Base-by-base conservation (phyloP, 2,329 filamentous ascomycete species). In the Pestalotiopsis sp. region DNA sequence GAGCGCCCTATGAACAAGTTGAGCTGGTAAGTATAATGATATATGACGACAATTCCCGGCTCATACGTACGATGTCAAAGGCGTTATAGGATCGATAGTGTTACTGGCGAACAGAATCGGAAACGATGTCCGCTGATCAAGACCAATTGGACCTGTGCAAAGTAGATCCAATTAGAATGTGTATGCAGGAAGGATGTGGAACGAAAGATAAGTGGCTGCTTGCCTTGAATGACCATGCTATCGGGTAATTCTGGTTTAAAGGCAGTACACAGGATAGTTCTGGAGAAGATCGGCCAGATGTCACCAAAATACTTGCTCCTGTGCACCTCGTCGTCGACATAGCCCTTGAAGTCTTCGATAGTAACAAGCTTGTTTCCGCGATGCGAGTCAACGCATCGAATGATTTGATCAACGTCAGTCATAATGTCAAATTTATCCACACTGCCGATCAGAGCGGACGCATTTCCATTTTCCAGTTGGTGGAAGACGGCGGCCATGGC, bases 101-200 rank as follows among this genome's bases (percentile, higher is more conserved):
- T 81, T 83, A 63, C 80, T 80, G 38, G 80, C 58, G 69, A 82
- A 81, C 6, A 83, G 73, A 39, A 82, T 74, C 13, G 81, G 81
- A 67, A 80, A 81, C 6, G 78, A 73, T 12, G 77, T 81, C 12
- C 68, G 61, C 65, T 49, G 72, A 20, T 76, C 38, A 27, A 71
- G 20, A 67, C 70, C 72, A 64, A 70, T 75, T 61, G 72, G 65
- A 52, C 70, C 76, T 78, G 67, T 59, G 69, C 67, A 38, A 67
- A 31, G 68, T 63, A 65, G 66, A 72, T 64, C 23, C 58, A 7
- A 68, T 74, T 70, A 73, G 69, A 65, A 69, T 67, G 49, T 64
- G 41, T 14, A 57, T 64, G 17, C 2, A 49, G 41, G 31, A n/a
- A 9, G 20, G 38, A 39, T 23, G 61, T 5, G 14, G 61, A 63